Conservation (phyloP, 345 rosid genomes). For the Moricandia arvensis region DNA sequence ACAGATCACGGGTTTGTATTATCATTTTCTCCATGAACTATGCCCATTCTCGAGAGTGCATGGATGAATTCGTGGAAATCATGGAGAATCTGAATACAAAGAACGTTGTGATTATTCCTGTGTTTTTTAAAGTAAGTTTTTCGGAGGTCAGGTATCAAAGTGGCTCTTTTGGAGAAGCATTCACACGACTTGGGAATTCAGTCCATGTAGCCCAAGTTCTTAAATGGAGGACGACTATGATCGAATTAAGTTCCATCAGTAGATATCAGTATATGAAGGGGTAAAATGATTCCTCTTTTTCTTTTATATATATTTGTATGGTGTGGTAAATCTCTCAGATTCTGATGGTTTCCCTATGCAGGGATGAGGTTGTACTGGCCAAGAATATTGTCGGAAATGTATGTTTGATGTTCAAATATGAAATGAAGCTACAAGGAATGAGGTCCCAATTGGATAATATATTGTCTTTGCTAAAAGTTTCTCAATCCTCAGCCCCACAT, state of each 20-base stretch:
- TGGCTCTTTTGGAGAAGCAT: background rate
- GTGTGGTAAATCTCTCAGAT: background rate
- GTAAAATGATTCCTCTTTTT: conserved; percentile 5
- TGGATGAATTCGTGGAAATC: background rate
- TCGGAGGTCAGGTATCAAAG: background rate
- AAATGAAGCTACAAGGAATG: background rate
- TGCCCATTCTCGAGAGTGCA: background rate
- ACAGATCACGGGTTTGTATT: background rate
- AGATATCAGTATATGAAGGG: background rate
- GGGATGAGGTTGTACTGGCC: background rate
- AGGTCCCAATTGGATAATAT: background rate
- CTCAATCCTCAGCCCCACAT: conserved; percentile 2
- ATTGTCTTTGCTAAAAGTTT: background rate
- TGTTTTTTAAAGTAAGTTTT: background rate
- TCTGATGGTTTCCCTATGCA: background rate
- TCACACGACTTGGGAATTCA: background rate
- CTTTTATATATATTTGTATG: background rate
- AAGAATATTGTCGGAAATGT: conserved; percentile 7
- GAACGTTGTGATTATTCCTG: background rate
- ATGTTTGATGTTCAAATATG: background rate
- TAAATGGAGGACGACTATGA: conserved; percentile 1
- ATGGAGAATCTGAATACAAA: background rate
- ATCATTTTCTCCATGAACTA: background rate
- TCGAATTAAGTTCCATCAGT: background rate
- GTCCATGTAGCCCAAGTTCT: background rate